Base-by-base conservation (phyloP, 2,329 filamentous ascomycete genomes). In the Fusarium sp. region DNA sequence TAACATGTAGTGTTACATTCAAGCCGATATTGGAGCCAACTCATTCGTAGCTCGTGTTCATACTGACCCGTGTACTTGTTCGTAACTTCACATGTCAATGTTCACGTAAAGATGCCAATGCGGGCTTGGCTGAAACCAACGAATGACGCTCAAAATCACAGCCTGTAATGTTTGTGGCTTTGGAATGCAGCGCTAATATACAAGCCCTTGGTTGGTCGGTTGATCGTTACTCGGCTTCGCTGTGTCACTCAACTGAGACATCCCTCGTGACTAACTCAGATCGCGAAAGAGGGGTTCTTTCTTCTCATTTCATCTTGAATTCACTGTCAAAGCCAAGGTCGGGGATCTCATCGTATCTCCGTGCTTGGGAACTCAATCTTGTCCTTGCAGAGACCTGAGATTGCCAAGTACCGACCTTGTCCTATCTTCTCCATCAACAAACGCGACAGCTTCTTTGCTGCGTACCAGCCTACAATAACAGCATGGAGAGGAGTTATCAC, bases 161-260 rank as follows among this genome's bases (percentile, higher is more conserved):
- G 31, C 2, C 14, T 7, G 14, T 33, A 33, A 5, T 33, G 27
- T 43, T 39, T n/a, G 33, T 45, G 35, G 41, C 33, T 21, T n/a
- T 37, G 27, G 38, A 44, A 39, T 29, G 33, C 7, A 9, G 21
- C 39, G 31, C 39, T 45, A 51, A 21, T 37, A 19, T 36, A 33
- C 3, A 13, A 27, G 19, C 3, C 2, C 19, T 19, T 41, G 14
- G 41, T 39, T 53, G 39, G 37, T 9, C 0, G 4, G 41, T 39
- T 53, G 39, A 31, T 9, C 0, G 4, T 35, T 11, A 31, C 41
- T 19, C 19, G 9, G 32, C n/a, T 31, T 37, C 6, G 15, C 15
- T 53, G 44, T 48, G 17, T 27, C 19, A 46, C 53, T n/a, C 17
- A 5, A 47, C 15, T 55, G 49, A 55, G 48, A 55, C 53, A 53